phyloP scores from a whole-genome alignment of 1,284 basidiomycete species.

The Puccinia hordei region DNA sequence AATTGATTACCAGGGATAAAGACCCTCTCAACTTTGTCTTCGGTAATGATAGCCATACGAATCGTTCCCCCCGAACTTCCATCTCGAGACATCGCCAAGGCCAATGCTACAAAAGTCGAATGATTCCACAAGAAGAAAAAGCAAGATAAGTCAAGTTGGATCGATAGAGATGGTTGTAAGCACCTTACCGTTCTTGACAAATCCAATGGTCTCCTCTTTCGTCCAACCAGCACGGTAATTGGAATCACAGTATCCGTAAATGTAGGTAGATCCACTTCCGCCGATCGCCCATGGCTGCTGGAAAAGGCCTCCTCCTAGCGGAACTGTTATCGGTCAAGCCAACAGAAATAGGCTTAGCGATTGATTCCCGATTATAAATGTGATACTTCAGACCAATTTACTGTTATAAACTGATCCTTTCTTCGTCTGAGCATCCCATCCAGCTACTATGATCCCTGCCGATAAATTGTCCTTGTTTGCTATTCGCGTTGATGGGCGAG shows the following conservation, averaged over 20 bases:
- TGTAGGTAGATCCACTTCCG: constrained; percentile 96
- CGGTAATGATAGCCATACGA: constrained; percentile 93
- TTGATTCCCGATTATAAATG: constrained; percentile 52
- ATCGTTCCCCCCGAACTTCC: constrained; percentile 97
- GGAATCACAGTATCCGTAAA: constrained; percentile 98
- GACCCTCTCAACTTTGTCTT: constrained; percentile 83
- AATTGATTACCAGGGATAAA: constrained; percentile 77
- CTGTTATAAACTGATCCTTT: constrained; percentile 95
- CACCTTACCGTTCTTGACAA: constrained; percentile 89
- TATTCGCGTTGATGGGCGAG: not conserved
- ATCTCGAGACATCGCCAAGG: constrained; percentile 95
- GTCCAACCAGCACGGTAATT: constrained; percentile 95
- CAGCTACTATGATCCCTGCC: constrained; percentile 96
- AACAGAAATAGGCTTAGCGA: constrained; percentile 59
- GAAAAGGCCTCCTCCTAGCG: constrained; percentile 88
- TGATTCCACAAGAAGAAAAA: constrained; percentile 36
- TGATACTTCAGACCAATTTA: constrained; percentile 55
- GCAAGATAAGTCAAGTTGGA: not conserved
- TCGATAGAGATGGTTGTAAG: not conserved
- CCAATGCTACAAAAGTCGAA: constrained; percentile 68
- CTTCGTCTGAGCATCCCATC: constrained; percentile 82
- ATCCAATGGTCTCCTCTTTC: constrained; percentile 84
- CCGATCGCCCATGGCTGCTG: constrained; percentile 95
- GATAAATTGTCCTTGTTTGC: constrained; percentile 64
- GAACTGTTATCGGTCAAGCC: constrained; percentile 62